Evolutionary conservation across 768 basidiomycete species (phyloP).

Genomic region (Psilocybe sp.): DNA sequence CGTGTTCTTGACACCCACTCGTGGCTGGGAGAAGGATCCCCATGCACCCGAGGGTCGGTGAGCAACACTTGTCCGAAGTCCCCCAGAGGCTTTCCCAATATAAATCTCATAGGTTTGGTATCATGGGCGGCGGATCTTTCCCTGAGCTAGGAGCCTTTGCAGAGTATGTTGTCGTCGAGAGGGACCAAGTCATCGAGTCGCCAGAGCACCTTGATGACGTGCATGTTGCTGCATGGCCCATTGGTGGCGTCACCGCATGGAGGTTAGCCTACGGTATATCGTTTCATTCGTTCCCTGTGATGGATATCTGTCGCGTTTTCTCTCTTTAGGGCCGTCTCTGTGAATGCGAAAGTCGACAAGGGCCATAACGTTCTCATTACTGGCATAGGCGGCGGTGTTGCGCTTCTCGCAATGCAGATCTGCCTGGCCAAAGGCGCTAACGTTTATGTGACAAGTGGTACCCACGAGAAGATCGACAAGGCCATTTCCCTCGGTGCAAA

Average conservation of each 20-base stretch:
- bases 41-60: conserved; percentile 66
- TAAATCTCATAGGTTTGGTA: conserved; percentile 46
- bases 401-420: conserved; percentile 70
- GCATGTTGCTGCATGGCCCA: conserved; percentile 74
- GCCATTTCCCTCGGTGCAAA: conserved; percentile 69
- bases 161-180: conserved; percentile 72
- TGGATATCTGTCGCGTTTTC: not conserved
- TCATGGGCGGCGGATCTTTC: conserved; percentile 57
- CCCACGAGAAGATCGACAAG: conserved; percentile 61
- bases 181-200: conserved; percentile 61
- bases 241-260: conserved; percentile 81
- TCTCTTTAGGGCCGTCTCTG: conserved; percentile 53
- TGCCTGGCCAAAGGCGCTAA: conserved; percentile 72
- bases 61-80: conserved; percentile 8
- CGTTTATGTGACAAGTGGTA: conserved; percentile 82
- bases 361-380: conserved; percentile 80
- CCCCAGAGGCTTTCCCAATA: not conserved
- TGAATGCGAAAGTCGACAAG: conserved; percentile 59
- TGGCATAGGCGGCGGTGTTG: conserved; percentile 84
- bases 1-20: conserved; percentile 74
- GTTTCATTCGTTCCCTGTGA: not conserved
- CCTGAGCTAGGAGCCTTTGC: conserved; percentile 70
- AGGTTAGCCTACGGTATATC: conserved; percentile 42
- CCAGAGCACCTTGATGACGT: conserved; percentile 68
- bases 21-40: conserved; percentile 71